Evolutionary conservation across 768 basidiomycete genomes (phyloP).

Genomic region (Mycena chlorophos): DNA sequence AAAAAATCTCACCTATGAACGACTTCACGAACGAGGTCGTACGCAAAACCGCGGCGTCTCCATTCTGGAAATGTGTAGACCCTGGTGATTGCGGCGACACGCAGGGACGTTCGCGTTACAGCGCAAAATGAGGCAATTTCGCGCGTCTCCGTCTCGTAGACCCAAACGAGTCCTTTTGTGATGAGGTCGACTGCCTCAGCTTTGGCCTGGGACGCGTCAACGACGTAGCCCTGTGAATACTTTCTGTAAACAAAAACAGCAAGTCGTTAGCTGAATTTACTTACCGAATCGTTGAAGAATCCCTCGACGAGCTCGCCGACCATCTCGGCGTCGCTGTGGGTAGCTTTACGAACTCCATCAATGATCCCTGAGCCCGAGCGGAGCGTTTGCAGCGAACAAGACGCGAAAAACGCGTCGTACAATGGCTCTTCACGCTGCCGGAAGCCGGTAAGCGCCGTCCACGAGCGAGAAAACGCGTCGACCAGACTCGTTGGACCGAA

Average conservation of each 20-base stretch:
- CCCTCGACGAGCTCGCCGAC: conserved; percentile 49
- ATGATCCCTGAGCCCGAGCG: conserved; percentile 33
- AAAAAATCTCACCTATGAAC: conserved; percentile 38
- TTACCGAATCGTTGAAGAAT: conserved; percentile 54
- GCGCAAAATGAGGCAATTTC: conserved; percentile 53
- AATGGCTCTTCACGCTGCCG: conserved; percentile 43
- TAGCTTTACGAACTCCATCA: conserved; percentile 38
- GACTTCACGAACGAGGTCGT: conserved; percentile 50
- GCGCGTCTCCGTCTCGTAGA: conserved; percentile 42
- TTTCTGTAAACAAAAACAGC: conserved; percentile 1
- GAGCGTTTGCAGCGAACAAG: conserved; percentile 43
- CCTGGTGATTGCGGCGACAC: conserved; percentile 57
- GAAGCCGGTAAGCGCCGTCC: conserved; percentile 45
- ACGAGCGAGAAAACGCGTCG: conserved; percentile 43
- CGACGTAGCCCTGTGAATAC: conserved; percentile 42
- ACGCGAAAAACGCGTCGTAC: conserved; percentile 50
- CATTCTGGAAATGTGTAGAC: conserved; percentile 51
- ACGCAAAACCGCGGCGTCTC: conserved; percentile 50
- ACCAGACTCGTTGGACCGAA: conserved; percentile 46
- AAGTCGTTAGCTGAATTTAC: conserved; percentile 20
- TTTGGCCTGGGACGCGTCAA: conserved; percentile 39
- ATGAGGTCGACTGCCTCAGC: conserved; percentile 51
- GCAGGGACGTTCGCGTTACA: conserved; percentile 51
- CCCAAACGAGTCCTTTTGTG: conserved; percentile 50
- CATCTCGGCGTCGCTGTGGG: conserved; percentile 35